Evolutionary conservation across 2,329 filamentous ascomycete species (phyloP).

Genomic region (Emmonsiellopsis sp.): DNA sequence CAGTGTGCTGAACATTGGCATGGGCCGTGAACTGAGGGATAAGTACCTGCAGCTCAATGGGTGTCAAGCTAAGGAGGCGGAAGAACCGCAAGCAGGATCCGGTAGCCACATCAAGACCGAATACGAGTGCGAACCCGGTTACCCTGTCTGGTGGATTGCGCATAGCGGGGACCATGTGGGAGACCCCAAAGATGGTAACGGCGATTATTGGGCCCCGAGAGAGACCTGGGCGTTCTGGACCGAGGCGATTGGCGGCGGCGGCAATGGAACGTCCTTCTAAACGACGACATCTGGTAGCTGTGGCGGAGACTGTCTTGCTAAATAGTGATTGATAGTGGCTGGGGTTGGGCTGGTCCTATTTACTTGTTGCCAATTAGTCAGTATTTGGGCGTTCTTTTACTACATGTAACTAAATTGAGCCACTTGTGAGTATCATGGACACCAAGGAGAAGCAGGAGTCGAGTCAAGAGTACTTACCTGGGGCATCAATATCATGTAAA

Average conservation of each 20-base stretch:
- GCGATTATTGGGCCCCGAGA: not conserved
- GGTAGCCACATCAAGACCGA: not conserved
- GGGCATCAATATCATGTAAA: too few species aligned
- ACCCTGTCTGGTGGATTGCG: conserved; percentile 1
- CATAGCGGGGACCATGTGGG: not conserved
- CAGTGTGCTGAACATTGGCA: not conserved
- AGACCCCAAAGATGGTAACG: not conserved
- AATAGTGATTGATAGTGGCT: too few species aligned
- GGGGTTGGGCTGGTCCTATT: too few species aligned
- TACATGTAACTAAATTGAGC: too few species aligned
- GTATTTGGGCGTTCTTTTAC: too few species aligned
- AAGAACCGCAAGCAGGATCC: not conserved
- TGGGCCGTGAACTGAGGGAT: not conserved
- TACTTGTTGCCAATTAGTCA: too few species aligned
- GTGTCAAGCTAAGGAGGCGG: not conserved
- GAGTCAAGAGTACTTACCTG: too few species aligned
- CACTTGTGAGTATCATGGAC: too few species aligned
- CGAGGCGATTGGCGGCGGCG: not conserved
- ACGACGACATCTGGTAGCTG: too few species aligned
- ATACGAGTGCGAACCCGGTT: not conserved
- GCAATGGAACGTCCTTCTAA: too few species aligned
- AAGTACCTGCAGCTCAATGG: not conserved
- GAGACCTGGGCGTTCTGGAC: not conserved
- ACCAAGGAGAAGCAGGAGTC: too few species aligned
- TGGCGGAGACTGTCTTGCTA: too few species aligned